These are phyloP conservation scores for Melanogaster broomeanus DNA, from an alignment of 768 basidiomycete genomes.

Conservation along the genomic window DNA sequence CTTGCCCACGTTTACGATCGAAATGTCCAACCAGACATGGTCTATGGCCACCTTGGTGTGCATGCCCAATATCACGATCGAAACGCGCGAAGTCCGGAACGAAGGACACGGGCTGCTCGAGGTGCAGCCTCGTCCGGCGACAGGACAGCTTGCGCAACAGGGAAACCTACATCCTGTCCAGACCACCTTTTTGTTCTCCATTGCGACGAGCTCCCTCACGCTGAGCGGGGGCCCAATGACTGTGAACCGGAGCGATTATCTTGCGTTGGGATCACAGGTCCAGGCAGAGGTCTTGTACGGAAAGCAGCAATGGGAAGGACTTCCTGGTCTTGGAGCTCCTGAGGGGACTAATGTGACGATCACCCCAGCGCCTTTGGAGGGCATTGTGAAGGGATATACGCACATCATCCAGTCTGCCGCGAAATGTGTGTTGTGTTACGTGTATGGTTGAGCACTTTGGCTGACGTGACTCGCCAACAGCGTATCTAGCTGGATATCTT, in stretches of 20 bases:
- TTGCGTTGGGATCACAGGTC: constrained; percentile 14
- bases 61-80: constrained; percentile 20
- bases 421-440: too few species aligned
- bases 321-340: constrained; percentile 1
- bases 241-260: not conserved
- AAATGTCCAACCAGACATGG: constrained; percentile 19
- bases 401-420: constrained; percentile 19
- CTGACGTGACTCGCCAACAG: too few species aligned
- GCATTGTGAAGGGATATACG: constrained; percentile 20
- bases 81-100: constrained; percentile 30
- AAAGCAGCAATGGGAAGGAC: constrained; percentile 6
- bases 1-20: constrained; percentile 12
- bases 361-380: constrained; percentile 3
- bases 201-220: constrained; percentile 13
- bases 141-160: constrained; percentile 13
- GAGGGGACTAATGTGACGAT: not conserved
- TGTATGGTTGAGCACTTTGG: too few species aligned
- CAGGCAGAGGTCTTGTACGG: constrained; percentile 24
- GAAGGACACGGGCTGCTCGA: constrained; percentile 16
- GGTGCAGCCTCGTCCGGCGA: constrained; percentile 17
- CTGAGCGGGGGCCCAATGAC: not conserved
- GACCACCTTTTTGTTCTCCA: constrained; percentile 24
- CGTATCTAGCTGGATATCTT: too few species aligned
- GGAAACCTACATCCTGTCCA: constrained; percentile 26
- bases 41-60: constrained; percentile 21